Conservation (phyloP, 192 early-diverging fungal species). For the Mortierella alpina region DNA sequence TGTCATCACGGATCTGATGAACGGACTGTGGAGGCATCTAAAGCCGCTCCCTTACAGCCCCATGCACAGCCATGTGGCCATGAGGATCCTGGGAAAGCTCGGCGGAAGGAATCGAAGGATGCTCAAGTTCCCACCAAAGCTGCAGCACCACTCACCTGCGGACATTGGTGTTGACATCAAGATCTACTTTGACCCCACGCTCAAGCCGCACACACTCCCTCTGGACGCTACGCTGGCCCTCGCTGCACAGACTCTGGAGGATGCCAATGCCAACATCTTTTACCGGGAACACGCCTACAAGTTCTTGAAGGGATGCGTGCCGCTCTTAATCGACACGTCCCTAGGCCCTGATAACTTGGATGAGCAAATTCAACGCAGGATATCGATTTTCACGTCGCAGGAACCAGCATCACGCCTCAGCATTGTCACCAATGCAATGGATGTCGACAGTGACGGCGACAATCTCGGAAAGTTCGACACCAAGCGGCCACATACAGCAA, state of each 20-base stretch:
- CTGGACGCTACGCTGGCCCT: slow-evolving; percentile 70
- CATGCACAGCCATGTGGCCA: slow-evolving; percentile 84
- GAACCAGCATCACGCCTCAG: slow-evolving; percentile 20
- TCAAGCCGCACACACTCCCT: slow-evolving; percentile 61
- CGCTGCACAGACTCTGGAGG: slow-evolving; percentile 65
- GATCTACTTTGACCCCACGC: slow-evolving; percentile 66
- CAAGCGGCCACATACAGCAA: slow-evolving; percentile 35
- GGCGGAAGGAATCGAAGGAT: slow-evolving; percentile 96
- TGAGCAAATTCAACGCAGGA: slow-evolving; percentile 54
- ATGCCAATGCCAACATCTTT: slow-evolving; percentile 58
- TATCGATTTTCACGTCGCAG: slow-evolving; percentile 26
- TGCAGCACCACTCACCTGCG: slow-evolving; percentile 54
- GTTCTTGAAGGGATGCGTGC: slow-evolving; percentile 74
- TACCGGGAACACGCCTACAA: slow-evolving; percentile 72
- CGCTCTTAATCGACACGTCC: slow-evolving; percentile 75
- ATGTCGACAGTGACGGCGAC: slow-evolving; percentile 54
- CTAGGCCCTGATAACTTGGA: slow-evolving; percentile 59
- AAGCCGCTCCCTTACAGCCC: slow-evolving; percentile 88
- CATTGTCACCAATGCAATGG: slow-evolving; percentile 42
- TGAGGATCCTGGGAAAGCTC: slow-evolving; percentile 95
- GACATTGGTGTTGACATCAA: slow-evolving; percentile 70
- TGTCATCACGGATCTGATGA: slow-evolving; percentile 95
- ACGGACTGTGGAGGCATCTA: slow-evolving; percentile 92
- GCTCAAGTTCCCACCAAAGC: slow-evolving; percentile 76
- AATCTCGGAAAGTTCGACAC: slow-evolving; percentile 39